A percentile compares a stretch with the other conserved stretches of the same genome.
Conservation (phyloP, 345 rosid species). For the Triadica sebifera region DNA sequence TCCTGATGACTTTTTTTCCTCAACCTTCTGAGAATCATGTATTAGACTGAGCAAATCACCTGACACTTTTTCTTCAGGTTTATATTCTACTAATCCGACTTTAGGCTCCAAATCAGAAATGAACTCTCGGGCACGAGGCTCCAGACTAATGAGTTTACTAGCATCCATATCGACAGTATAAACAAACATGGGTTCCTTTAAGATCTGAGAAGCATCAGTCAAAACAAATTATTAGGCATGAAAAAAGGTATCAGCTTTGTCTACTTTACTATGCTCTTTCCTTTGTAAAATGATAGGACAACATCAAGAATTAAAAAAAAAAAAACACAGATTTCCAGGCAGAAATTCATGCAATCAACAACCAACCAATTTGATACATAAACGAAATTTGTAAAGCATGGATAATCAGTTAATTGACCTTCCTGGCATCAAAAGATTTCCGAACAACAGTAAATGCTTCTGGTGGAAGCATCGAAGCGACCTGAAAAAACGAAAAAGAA, state of each 20-base stretch:
- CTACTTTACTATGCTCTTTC: constrained; percentile 1
- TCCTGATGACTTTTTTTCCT: constrained; percentile 15
- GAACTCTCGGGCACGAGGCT: constrained; percentile 87
- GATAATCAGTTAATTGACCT: constrained; percentile 34
- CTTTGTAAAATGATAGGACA: background rate
- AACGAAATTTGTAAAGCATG: background rate
- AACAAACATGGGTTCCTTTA: constrained; percentile 87
- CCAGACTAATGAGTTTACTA: constrained; percentile 60
- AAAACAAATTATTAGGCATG: constrained; percentile 13
- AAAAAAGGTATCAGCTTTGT: background rate
- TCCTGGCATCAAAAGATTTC: constrained; percentile 94
- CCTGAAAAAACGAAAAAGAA: constrained; percentile 36
- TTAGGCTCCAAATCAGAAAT: constrained; percentile 66
- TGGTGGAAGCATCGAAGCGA: constrained; percentile 78
- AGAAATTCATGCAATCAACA: background rate
- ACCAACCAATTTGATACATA: background rate
- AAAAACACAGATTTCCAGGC: background rate
- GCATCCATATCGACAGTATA: constrained; percentile 87
- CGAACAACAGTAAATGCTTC: constrained; percentile 83
- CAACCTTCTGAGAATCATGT: constrained; percentile 36
- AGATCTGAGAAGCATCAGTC: constrained; percentile 41
- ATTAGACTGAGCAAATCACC: constrained; percentile 63
- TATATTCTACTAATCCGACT: constrained; percentile 67
- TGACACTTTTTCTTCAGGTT: constrained; percentile 38
- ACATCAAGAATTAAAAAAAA: background rate